Base-by-base conservation (phyloP, 306 rosid genomes). In the Sicyos edulis region DNA sequence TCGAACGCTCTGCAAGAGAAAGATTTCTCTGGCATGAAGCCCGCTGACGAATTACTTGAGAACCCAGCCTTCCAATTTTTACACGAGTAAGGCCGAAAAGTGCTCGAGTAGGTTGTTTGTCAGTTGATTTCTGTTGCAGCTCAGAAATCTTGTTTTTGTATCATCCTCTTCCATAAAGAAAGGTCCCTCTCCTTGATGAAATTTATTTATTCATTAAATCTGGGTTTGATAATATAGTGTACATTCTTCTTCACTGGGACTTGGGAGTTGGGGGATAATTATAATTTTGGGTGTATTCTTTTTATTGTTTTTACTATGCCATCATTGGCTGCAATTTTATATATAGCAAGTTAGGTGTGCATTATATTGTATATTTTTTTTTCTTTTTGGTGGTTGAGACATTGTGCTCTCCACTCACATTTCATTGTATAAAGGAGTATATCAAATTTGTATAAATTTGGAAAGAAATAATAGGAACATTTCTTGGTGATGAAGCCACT, bases 11-110 rank as follows among this genome's bases (percentile, higher is more conserved):
- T 87, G 80, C 91, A 87, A 82, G 92, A 88, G 80, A 95, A 82
- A 85, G 97, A 95, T 7, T 95, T 95, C 85, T 79, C 92, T 0
- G 97, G 87, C 32, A 87, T 95, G 83, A 85, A 86, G 84, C 80
- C 92, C 19, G 91, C 97, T 4, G 97, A 91, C 0, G 95, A 87
- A 76, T 91, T 95, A 75, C 83, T 89, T 24, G 97, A 88, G 83
- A 89, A 85, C 73, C 87, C 88, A 1, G 95, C 96, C 95, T 95
- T 95, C 84, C 88, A 83, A 75, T 95, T 95, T 95, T 91, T 95
- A 77, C 80, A 77, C 6, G 95, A 95, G 82, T 86, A 68, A 86
- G 93, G 97, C 87, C 69, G 75, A 82, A 64, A 82, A 84, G 65
- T 34, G 84, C 88, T 79, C 71, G 71, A 45, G 53, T 22, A 44